Evolutionary conservation across 495 filamentous ascomycete genomes (phyloP).

Genomic region (Lasiosphaeria hispida): DNA sequence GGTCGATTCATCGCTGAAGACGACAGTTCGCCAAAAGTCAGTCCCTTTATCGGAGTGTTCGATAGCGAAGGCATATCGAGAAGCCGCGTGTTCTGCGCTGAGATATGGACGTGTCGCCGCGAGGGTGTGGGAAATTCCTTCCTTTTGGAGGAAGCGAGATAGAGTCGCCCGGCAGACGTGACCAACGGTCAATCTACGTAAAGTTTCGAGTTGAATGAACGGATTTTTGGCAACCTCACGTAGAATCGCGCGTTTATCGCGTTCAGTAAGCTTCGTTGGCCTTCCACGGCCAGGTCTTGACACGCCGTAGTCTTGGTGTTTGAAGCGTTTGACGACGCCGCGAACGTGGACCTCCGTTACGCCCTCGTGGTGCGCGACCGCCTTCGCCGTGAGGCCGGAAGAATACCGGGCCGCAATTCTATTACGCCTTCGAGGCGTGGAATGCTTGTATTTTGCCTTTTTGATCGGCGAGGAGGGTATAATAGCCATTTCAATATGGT

Average conservation of each 20-base stretch:
- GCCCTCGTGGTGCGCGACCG: neutral
- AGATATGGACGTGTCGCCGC: too few relatives aligned
- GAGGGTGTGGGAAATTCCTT: conserved; percentile 2
- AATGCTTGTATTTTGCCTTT: too few relatives aligned
- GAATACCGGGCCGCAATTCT: neutral
- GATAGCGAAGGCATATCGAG: neutral
- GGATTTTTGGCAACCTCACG: neutral
- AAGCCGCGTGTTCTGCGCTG: too few relatives aligned
- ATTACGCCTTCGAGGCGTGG: conserved; percentile 1
- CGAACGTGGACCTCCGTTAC: neutral
- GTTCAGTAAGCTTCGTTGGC: neutral
- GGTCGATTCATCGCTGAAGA: conserved; percentile 5
- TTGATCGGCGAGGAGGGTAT: too few relatives aligned
- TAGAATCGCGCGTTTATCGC: neutral
- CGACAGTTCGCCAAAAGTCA: neutral
- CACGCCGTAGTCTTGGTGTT: neutral
- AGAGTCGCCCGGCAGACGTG: neutral
- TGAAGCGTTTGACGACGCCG: neutral
- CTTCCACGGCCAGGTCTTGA: neutral
- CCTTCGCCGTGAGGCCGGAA: neutral
- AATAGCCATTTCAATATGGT: too few relatives aligned
- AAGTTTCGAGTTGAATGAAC: neutral
- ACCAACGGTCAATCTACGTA: neutral
- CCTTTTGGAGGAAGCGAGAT: neutral
- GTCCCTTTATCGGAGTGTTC: neutral